Evolutionary conservation across 73 alveolate genomes (phyloP).

Genomic region (Breviolum minutum): DNA sequence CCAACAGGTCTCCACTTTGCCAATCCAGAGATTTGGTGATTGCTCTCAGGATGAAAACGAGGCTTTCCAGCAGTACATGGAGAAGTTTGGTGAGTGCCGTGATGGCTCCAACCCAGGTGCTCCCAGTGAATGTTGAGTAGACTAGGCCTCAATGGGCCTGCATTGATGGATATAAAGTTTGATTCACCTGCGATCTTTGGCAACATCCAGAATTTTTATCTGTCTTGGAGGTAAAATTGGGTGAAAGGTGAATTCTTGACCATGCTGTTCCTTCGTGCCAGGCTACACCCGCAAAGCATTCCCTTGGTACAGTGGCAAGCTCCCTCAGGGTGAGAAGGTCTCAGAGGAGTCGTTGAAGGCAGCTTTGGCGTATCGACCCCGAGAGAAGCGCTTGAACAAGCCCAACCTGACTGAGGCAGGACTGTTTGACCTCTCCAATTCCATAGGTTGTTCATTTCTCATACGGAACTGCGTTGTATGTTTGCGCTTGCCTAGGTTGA

Average conservation of each 20-base stretch:
- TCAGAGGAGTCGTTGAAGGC: conserved; percentile 78
- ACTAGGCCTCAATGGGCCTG: not conserved
- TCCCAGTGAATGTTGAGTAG: not conserved
- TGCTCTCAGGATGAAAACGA: conserved; percentile 71
- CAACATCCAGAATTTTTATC: no score
- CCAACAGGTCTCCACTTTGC: not conserved
- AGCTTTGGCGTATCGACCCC: conserved; percentile 68
- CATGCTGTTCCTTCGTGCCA: not conserved
- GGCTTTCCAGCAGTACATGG: conserved; percentile 60
- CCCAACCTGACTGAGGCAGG: conserved; percentile 81
- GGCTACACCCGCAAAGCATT: conserved; percentile 88
- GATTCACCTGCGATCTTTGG: not conserved
- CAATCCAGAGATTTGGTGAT: not conserved
- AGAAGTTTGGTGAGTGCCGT: conserved; percentile 92
- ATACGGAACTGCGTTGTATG: not conserved
- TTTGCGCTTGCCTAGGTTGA: conserved; percentile 51
- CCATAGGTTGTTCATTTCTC: not conserved
- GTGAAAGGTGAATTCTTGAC: no score
- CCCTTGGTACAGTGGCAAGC: conserved; percentile 92
- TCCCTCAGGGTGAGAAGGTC: conserved; percentile 84
- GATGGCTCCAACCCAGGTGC: conserved; percentile 93
- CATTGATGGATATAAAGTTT: not conserved
- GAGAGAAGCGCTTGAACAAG: conserved; percentile 69
- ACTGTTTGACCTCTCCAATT: not conserved
- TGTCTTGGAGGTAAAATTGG: no score